Conservation (phyloP, 805 yeast genomes). For the Saturnispora galanensis region DNA sequence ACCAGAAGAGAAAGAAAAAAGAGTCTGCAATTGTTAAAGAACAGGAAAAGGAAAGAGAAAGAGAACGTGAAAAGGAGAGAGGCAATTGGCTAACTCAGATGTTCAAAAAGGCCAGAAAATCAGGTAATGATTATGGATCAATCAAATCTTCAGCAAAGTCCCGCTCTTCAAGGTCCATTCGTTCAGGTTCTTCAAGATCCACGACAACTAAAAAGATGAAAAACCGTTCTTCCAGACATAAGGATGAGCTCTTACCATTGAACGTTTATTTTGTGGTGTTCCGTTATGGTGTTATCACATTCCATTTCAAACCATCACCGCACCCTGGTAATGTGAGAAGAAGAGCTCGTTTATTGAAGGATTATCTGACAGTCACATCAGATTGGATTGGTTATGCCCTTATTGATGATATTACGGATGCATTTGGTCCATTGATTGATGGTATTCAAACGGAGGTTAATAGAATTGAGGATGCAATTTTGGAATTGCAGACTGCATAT, state of each 20-base stretch:
- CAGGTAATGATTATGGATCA: not conserved
- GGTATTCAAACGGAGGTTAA: constrained; percentile 91
- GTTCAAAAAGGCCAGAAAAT: constrained; percentile 1
- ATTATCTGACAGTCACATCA: constrained; percentile 80
- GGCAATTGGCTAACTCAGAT: constrained; percentile 9
- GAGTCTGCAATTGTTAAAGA: constrained; percentile 17
- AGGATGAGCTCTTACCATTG: constrained; percentile 70
- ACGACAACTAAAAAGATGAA: constrained; percentile 7
- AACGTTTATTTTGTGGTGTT: constrained; percentile 91
- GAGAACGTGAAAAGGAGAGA: constrained; percentile 12
- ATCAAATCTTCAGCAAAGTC: constrained; percentile 2
- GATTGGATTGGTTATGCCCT: constrained; percentile 97
- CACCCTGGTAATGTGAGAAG: constrained; percentile 94
- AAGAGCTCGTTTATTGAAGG: constrained; percentile 78
- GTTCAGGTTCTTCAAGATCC: not conserved
- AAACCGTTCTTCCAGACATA: constrained; percentile 10
- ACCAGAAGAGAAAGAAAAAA: constrained; percentile 31
- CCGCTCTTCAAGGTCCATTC: not conserved
- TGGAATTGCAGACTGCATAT: constrained; percentile 69
- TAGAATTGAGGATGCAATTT: constrained; percentile 84
- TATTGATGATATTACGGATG: constrained; percentile 95
- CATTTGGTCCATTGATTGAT: constrained; percentile 93
- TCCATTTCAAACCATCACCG: constrained; percentile 91
- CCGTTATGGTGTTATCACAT: constrained; percentile 81
- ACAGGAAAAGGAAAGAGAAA: constrained; percentile 14